Evolutionary conservation across 768 basidiomycete genomes (phyloP), one percentile per base, ranked within the genome.

Genomic region (Lactarius evosmus): DNA sequence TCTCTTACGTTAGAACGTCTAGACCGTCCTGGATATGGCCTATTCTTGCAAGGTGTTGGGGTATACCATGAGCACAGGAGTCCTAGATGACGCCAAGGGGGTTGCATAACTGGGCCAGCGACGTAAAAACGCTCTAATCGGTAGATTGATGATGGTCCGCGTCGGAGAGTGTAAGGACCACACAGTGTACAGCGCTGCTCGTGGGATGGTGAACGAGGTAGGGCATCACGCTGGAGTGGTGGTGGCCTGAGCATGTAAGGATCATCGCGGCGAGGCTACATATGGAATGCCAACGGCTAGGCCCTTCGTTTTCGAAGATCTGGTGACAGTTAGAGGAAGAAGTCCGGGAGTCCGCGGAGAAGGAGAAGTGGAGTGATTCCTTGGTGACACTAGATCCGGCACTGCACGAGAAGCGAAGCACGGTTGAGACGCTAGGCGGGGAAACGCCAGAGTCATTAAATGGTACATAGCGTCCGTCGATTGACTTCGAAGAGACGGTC

Each of bases 281-380:
- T 41, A 65, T 19, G 25, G 30, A 27, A 51, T 27, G 52, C 52
- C 49, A 57, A 34, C 25, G 55, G 30, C 64, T 44, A 54, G 63
- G 53, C 52, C 52, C 33, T 19, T n/a, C 36, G 58, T 38, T 16
- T 56, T 61, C 64, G 55, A 61, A 61, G 49, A 30, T 14, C 30
- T 32, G 22, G 29, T 63, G 41, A 53, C 46, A 56, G 40, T 60
- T 56, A 32, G 40, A 65, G 49, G 49, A 52, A 51, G 4, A 52
- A n/a, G 50, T 56, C 59, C 60, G 58, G 64, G 55, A 44, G 60
- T 61, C 64, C 64, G 64, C 64, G 64, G 64, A 40, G 32, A 12
- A 44, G 16, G 63, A 56, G 36, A 44, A 33, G 38, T 25, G 25
- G 36, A 27, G 58, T 50, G 46, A 22, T 34, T 53, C 57, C 44